Conservation (phyloP, 192 early-diverging fungal species). For the Linnemannia elongata region DNA sequence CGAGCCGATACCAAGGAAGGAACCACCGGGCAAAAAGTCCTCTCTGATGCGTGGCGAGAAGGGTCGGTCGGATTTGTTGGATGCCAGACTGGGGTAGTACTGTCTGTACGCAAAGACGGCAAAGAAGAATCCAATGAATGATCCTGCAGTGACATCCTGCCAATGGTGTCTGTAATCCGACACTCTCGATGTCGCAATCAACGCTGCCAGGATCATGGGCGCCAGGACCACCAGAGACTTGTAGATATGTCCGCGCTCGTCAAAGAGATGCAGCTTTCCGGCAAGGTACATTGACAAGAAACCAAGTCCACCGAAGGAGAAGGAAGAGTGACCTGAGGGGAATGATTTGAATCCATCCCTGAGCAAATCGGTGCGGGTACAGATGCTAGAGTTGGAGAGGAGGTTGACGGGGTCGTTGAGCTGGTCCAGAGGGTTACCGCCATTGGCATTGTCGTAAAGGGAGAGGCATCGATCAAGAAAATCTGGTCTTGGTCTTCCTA, state of each 20-base stretch:
- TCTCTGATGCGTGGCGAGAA: constrained; percentile 44
- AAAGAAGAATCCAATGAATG: constrained; percentile 67
- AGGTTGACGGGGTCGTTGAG: constrained; percentile 61
- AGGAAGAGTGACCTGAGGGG: constrained; percentile 90
- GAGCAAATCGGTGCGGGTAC: constrained; percentile 65
- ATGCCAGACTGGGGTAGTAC: constrained; percentile 69
- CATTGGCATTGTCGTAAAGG: constrained; percentile 34
- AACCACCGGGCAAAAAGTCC: constrained; percentile 18
- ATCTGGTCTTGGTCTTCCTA: constrained; percentile 66
- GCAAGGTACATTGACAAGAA: constrained; percentile 78
- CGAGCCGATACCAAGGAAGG: background rate
- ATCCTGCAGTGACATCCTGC: constrained; percentile 78
- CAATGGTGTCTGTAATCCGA: constrained; percentile 86
- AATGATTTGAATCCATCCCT: constrained; percentile 89
- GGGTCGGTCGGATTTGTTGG: constrained; percentile 29
- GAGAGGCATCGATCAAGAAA: constrained; percentile 65
- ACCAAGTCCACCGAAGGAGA: constrained; percentile 80
- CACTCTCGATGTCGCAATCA: constrained; percentile 76
- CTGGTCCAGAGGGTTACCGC: constrained; percentile 26
- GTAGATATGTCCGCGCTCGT: constrained; percentile 74
- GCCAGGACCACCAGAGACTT: constrained; percentile 74
- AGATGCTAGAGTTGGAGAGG: constrained; percentile 71
- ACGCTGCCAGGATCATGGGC: constrained; percentile 70
- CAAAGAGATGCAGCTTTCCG: constrained; percentile 80
- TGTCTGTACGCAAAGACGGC: constrained; percentile 78